Conservation (phyloP, 345 rosid genomes). For the Turnera subulata region DNA sequence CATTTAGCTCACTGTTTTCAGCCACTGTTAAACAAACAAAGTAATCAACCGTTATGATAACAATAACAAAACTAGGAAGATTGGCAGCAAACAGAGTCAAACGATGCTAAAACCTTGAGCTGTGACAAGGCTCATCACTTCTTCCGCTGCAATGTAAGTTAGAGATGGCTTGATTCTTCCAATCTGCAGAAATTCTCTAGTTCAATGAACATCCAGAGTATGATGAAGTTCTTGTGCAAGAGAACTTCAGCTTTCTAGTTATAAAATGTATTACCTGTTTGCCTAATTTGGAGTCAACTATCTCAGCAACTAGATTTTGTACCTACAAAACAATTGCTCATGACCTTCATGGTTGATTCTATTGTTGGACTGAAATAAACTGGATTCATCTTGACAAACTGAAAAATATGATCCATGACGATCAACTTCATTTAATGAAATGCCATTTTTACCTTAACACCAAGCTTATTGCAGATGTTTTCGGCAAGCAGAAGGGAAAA, state of each 20-base stretch:
- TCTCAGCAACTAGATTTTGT: slow-evolving; percentile 91
- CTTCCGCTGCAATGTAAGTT: slow-evolving; percentile 86
- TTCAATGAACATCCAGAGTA: background rate
- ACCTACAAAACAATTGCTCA: slow-evolving; percentile 40
- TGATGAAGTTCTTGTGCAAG: slow-evolving; percentile 13
- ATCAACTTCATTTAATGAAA: background rate
- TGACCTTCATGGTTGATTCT: slow-evolving; percentile 6
- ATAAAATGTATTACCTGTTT: slow-evolving; percentile 59
- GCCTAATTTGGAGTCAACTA: slow-evolving; percentile 84
- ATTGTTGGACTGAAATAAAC: background rate
- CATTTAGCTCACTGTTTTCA: slow-evolving; percentile 76
- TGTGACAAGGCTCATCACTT: slow-evolving; percentile 95
- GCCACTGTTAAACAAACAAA: slow-evolving; percentile 48
- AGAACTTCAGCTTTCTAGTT: slow-evolving; percentile 1
- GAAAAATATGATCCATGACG: slow-evolving; percentile 3
- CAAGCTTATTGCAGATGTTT: slow-evolving; percentile 77
- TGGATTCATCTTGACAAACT: slow-evolving; percentile 2
- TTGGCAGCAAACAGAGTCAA: background rate
- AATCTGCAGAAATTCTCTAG: slow-evolving; percentile 46
- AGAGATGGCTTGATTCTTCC: slow-evolving; percentile 77
- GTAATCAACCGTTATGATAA: slow-evolving; percentile 8
- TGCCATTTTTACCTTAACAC: slow-evolving; percentile 53
- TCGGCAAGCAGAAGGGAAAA: slow-evolving; percentile 93
- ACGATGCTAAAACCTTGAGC: slow-evolving; percentile 71
- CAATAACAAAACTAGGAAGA: background rate